These are phyloP conservation scores for Hibiscus mutabilis DNA, from an alignment of 345 rosid genomes.

Conservation along the genomic window DNA sequence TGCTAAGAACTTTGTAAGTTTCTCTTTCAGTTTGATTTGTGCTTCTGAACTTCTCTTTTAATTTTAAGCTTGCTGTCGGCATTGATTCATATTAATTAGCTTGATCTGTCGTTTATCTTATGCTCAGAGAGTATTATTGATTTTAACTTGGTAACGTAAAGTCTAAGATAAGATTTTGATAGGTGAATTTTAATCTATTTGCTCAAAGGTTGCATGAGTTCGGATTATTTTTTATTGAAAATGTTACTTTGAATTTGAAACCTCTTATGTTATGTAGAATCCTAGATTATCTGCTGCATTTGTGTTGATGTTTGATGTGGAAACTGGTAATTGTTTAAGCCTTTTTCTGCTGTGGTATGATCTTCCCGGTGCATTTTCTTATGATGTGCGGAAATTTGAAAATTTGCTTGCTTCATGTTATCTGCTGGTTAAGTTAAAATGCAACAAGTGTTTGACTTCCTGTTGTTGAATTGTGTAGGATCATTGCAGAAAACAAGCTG, in stretches of 20 bases:
- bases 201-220: background rate
- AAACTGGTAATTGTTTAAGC: background rate
- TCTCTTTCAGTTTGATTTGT: background rate
- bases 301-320: background rate
- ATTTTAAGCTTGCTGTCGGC: background rate
- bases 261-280: background rate
- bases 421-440: background rate
- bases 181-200: background rate
- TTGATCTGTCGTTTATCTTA: background rate
- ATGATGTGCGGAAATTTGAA: background rate
- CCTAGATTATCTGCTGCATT: background rate
- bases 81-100: background rate
- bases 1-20: slow-evolving; percentile 63
- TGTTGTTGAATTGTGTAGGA: slow-evolving; percentile 33
- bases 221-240: background rate
- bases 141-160: too few species aligned
- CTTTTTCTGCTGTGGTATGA: background rate
- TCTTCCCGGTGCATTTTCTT: background rate
- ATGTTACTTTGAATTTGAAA: background rate
- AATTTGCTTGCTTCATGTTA: background rate
- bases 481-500: slow-evolving; percentile 59
- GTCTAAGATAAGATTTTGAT: background rate
- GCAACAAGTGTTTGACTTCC: background rate
- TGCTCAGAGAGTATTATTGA: background rate
- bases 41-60: background rate